A percentile compares a stretch with the other conserved stretches of the same genome.
These are phyloP conservation scores for Lactarius vividus DNA, from an alignment of 768 basidiomycete species.

Conservation along the genomic window DNA sequence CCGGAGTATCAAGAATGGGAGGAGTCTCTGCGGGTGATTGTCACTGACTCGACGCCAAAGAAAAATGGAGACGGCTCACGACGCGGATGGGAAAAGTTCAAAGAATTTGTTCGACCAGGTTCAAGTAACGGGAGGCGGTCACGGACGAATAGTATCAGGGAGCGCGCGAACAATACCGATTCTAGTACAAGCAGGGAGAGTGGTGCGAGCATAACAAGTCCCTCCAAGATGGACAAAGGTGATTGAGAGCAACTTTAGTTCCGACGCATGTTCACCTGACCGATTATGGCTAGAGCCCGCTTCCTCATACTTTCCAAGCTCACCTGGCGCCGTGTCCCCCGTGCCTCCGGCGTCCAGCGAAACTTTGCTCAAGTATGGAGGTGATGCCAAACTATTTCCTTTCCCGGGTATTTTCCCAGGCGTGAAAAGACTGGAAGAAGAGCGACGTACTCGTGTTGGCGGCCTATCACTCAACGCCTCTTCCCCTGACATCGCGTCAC, in stretches of 20 bases:
- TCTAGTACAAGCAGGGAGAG: constrained; percentile 28
- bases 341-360: constrained; percentile 70
- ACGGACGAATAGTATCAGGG: constrained; percentile 71
- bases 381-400: constrained; percentile 75
- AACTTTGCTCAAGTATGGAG: constrained; percentile 69
- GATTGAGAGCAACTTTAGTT: neutral
- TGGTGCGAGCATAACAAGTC: constrained; percentile 29
- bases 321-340: constrained; percentile 64
- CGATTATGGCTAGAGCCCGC: constrained; percentile 15
- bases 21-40: constrained; percentile 30
- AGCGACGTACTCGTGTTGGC: constrained; percentile 54
- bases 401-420: constrained; percentile 94
- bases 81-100: constrained; percentile 71
- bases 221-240: constrained; percentile 25
- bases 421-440: constrained; percentile 73
- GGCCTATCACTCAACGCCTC: constrained; percentile 49
- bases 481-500: constrained; percentile 46
- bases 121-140: constrained; percentile 73
- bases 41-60: constrained; percentile 44
- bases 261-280: neutral
- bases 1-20: constrained; percentile 34
- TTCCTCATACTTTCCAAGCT: constrained; percentile 42
- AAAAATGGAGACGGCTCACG: constrained; percentile 53
- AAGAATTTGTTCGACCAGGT: constrained; percentile 60
- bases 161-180: constrained; percentile 66